Evolutionary conservation across 768 basidiomycete species (phyloP), one percentile per base, ranked within the genome.

Genomic region (Lyophyllum semitale): DNA sequence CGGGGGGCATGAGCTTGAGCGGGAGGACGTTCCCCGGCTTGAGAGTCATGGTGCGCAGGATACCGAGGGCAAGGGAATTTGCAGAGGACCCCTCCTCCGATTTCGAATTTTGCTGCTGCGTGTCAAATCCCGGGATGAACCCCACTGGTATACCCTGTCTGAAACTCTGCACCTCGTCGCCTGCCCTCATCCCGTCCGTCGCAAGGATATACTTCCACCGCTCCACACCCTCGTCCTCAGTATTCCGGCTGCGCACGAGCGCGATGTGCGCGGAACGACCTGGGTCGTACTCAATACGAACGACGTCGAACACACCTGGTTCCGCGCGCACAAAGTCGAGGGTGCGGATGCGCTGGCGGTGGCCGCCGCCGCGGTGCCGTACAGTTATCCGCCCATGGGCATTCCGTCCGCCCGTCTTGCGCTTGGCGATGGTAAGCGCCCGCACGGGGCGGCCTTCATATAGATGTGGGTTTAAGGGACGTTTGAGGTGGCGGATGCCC

Each of bases 281-380:
- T 0, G 97, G 97, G 76, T 98, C 97, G 66, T 96, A 99, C 74
- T 98, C 97, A 61, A 99, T 92, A 44, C 97, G 83, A 3, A 95
- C 82, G 42, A 98, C 94, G 61, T 95, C 91, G 65, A 92, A 91
- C 32, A 87, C 74, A 8, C 96, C 96, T 1, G 84, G 77, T 55
- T 87, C 85, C n/a, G 74, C 72, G 51, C 97, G 83, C 69, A 77
- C 73, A 65, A 96, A 98, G 71, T 99, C 97, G 51, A 99, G 73
- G 35, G 85, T 78, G 27, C 97, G 87, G 57, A 96, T 85, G 30
- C 97, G 85, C 55, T 87, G 85, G 57, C 82, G 84, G 75, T 96
- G 95, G 0, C 97, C 97, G 6, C 97, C 97, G 12, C 97, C 97
- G 17, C 89, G 84, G 54, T 84, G 87, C 20, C 96, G 86, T 9